These are phyloP conservation scores for Pseudogymnoascus sp. DNA, from an alignment of 2,329 filamentous ascomycete genomes.

Conservation along the genomic window DNA sequence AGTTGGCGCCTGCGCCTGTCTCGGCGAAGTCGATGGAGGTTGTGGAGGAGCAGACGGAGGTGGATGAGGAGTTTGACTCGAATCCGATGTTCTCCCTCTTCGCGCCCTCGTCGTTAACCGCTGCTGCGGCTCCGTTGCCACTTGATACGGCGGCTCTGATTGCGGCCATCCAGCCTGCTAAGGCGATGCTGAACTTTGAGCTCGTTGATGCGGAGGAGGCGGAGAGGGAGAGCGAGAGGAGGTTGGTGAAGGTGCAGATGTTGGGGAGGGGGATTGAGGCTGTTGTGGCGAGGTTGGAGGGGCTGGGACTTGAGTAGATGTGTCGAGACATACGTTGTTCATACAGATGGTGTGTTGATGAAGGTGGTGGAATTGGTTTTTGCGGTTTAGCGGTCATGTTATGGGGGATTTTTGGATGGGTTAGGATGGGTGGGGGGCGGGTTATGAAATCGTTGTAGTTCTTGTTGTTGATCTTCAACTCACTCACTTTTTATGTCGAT, in stretches of 20 bases:
- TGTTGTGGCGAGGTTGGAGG: slow-evolving; percentile 21
- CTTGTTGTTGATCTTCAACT: not conserved
- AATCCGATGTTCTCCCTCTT: slow-evolving; percentile 57
- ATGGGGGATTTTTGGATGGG: not conserved
- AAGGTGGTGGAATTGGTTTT: not conserved
- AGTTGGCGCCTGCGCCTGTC: not conserved
- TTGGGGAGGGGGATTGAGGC: slow-evolving; percentile 23
- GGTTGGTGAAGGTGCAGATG: slow-evolving; percentile 19
- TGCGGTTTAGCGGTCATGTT: slow-evolving; percentile 4
- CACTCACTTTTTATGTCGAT: not conserved
- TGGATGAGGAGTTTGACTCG: slow-evolving; percentile 54
- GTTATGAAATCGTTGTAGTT: not conserved
- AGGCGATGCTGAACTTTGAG: slow-evolving; percentile 55
- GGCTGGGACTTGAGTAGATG: not conserved
- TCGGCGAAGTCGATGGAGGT: slow-evolving; percentile 21
- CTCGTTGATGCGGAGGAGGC: slow-evolving; percentile 49
- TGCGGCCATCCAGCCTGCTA: slow-evolving; percentile 54
- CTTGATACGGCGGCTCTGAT: slow-evolving; percentile 41
- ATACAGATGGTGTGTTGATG: not conserved
- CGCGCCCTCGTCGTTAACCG: slow-evolving; percentile 30
- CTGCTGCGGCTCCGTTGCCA: slow-evolving; percentile 29
- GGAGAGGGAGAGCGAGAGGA: slow-evolving; percentile 14
- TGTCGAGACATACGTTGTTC: too few relatives aligned
- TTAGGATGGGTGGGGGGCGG: not conserved
- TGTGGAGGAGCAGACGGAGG: slow-evolving; percentile 24